Evolutionary conservation across 2,329 filamentous ascomycete genomes (phyloP).

Genomic region (Metarhizium anisopliae): DNA sequence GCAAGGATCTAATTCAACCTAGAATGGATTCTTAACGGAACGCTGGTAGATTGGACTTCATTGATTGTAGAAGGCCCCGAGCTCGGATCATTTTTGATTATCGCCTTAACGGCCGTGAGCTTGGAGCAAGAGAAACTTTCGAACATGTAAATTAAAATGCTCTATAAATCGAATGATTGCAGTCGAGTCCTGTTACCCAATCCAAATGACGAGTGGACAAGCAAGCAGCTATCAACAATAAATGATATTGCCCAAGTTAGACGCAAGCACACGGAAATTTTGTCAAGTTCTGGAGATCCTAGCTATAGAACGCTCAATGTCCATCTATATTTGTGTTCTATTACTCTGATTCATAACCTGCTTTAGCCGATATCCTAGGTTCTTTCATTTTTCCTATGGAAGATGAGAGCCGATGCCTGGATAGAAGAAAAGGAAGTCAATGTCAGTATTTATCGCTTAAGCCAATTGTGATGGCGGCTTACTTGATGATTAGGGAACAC

Average conservation of each 20-base stretch:
- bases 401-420: slow-evolving; percentile 23
- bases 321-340: not conserved
- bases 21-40: slow-evolving; percentile 73
- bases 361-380: not conserved
- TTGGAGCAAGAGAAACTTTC: slow-evolving; percentile 33
- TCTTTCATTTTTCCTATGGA: slow-evolving; percentile 18
- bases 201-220: not conserved
- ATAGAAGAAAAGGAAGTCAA: not conserved
- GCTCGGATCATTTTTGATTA: slow-evolving; percentile 15
- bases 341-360: slow-evolving; percentile 1
- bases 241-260: not conserved
- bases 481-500: slow-evolving; percentile 89
- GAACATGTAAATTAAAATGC: slow-evolving; percentile 20
- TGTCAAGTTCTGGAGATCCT: not conserved
- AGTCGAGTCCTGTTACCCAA: not conserved
- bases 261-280: not conserved
- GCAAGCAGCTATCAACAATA: not conserved
- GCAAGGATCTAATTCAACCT: slow-evolving; percentile 61
- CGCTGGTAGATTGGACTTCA: slow-evolving; percentile 56
- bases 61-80: slow-evolving; percentile 31
- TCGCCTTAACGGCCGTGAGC: slow-evolving; percentile 22
- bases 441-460: not conserved
- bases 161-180: not conserved
- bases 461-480: slow-evolving; percentile 3
- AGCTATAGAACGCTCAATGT: not conserved